Evolutionary conservation across 1,284 basidiomycete species (phyloP), one percentile per base, ranked within the genome.

Genomic region (Trichosporon faecale): DNA sequence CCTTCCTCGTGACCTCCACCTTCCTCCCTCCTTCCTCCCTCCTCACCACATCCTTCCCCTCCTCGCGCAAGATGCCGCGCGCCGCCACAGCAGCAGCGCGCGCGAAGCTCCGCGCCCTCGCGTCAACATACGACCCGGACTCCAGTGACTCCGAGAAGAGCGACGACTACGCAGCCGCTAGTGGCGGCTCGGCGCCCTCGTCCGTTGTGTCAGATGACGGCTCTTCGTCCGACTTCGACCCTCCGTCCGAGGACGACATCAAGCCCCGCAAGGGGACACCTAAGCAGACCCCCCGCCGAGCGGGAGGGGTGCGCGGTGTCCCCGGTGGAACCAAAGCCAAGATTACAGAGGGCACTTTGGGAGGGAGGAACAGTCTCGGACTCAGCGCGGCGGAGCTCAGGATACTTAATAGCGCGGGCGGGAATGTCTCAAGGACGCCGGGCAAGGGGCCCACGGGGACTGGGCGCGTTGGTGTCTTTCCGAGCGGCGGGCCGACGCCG

Each of bases 401-500:
- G 14, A 29, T 61, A 4, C 57, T 61, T 2, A 31, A 23, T 7
- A 16, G 35, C 16, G 35, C 23, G 2, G 49, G 35, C 3, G 21
- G 27, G 18, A n/a, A 14, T 16, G 63, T 37, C 21, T 12, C 33
- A 12, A 16, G 29, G 14, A 4, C 57, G 2, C 27, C 57, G 14
- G 57, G 16, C 5, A 3, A 18, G 3, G 57, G 29, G 21, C 6
- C 18, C 8, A 14, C 18, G 2, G 55, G 57, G 18, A 31, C 57
- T 5, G 57, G 57, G 27, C 61, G 61, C 3, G 66, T 65, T 1
- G 61, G 63, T 2, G 65, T 66, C 14, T 75, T 80, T 25, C 76
- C 79, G 0, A 25, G 61, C 2, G 80, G 80, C 0, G 74, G 74
- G n/a, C 57, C 65, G 1, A 70, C 73, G n/a, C 79, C 81, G 8